Evolutionary conservation across 176 grass and related monocot genomes (phyloP).

Genomic region (Oryza meridionalis): DNA sequence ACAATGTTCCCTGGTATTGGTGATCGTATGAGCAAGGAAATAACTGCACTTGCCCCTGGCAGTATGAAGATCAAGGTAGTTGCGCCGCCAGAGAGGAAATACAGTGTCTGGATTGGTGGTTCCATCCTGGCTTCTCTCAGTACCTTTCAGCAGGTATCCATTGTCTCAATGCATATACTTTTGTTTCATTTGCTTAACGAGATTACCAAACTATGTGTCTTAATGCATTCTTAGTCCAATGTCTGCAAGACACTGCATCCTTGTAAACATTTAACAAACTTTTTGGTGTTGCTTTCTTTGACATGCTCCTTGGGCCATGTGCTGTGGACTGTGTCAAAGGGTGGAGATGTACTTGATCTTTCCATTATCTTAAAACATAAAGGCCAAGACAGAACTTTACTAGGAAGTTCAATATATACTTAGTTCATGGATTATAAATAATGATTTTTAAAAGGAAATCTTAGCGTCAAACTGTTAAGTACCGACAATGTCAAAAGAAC

Average conservation of each 20-base stretch:
- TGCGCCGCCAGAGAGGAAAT: slow-evolving; percentile 84
- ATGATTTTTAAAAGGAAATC: not conserved
- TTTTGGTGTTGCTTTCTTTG: not conserved
- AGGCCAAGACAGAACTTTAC: not conserved
- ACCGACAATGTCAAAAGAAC: too few relatives aligned
- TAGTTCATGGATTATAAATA: not conserved
- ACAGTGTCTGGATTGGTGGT: slow-evolving; percentile 91
- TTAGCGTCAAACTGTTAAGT: not conserved
- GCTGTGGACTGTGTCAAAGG: not conserved
- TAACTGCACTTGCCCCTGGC: slow-evolving; percentile 76
- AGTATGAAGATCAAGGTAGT: slow-evolving; percentile 96
- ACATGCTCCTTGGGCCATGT: not conserved
- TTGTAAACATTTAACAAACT: not conserved
- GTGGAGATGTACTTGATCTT: too few relatives aligned
- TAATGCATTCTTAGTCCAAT: not conserved
- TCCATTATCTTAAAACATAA: too few relatives aligned
- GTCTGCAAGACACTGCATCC: not conserved
- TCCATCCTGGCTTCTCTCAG: slow-evolving; percentile 84
- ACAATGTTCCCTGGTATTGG: slow-evolving; percentile 90
- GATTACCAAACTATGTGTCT: not conserved
- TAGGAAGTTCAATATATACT: not conserved
- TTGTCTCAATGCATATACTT: slow-evolving; percentile 1
- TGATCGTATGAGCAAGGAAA: slow-evolving; percentile 92
- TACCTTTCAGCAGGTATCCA: slow-evolving; percentile 83
- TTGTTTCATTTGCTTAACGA: not conserved